A percentile compares a stretch with the other conserved stretches of the same genome.
phyloP scores from a whole-genome alignment of 176 grass and related monocot species.

The Rhynchospora pubera region DNA sequence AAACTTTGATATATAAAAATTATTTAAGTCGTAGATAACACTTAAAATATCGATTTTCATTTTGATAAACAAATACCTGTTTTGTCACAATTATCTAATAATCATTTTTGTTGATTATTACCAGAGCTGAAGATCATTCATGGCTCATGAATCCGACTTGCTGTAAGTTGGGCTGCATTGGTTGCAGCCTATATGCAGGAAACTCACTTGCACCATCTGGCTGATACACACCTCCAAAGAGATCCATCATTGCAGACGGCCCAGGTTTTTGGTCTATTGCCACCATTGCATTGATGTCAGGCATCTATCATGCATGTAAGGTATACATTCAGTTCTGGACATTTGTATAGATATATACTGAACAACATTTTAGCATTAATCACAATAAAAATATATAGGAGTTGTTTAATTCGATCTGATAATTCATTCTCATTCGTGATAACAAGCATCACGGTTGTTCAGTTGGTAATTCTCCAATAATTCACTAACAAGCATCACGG shows the following conservation, averaged over 20 bases:
- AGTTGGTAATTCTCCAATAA: neutral
- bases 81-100: too few relatives aligned
- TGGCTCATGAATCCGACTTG: constrained; percentile 33
- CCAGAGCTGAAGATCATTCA: constrained; percentile 43
- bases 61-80: too few relatives aligned
- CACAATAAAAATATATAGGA: neutral
- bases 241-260: constrained; percentile 3
- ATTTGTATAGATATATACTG: neutral
- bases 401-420: neutral
- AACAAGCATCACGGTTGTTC: too few relatives aligned
- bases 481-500: neutral
- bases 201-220: constrained; percentile 21
- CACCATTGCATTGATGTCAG: neutral
- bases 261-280: constrained; percentile 9
- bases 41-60: too few relatives aligned
- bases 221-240: constrained; percentile 18
- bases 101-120: neutral
- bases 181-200: constrained; percentile 43
- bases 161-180: constrained; percentile 56
- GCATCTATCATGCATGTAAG: neutral
- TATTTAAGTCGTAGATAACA: too few relatives aligned
- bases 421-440: neutral
- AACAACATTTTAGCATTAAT: neutral
- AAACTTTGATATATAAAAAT: too few relatives aligned
- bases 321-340: neutral